phyloP scores from a whole-genome alignment of 129 eudicot genomes.

The Lonicera japonica region DNA sequence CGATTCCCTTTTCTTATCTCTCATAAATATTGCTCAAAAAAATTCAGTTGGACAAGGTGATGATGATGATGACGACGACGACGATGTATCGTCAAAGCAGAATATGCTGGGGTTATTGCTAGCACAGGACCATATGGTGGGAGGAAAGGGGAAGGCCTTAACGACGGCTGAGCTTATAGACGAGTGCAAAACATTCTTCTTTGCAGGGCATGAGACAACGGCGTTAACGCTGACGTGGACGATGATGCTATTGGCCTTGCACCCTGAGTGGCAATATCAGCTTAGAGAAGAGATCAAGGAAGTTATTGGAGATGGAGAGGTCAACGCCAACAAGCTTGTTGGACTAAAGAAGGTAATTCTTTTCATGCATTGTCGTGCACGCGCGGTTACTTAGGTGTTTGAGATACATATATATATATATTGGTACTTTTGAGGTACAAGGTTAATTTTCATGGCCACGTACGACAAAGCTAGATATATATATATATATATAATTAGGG shows the following conservation, averaged over 20 bases:
- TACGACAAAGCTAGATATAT: too few species aligned
- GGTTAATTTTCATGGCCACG: too few species aligned
- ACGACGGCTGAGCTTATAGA: constrained; percentile 70
- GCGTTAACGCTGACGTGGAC: constrained; percentile 90
- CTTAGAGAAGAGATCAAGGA: constrained; percentile 68
- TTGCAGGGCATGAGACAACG: constrained; percentile 91
- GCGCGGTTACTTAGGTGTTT: background rate
- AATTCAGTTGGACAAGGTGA: constrained; percentile 13
- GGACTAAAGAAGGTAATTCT: constrained; percentile 78
- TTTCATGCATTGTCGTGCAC: background rate
- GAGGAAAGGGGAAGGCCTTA: constrained; percentile 28
- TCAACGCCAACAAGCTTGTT: constrained; percentile 68
- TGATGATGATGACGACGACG: too few species aligned
- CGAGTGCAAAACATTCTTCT: constrained; percentile 93
- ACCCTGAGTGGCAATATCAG: constrained; percentile 78
- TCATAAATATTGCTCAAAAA: constrained; percentile 42
- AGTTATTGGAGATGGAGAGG: constrained; percentile 63
- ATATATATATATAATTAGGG: too few species aligned
- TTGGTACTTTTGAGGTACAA: too few species aligned
- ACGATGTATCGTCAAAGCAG: constrained; percentile 21
- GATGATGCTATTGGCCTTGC: constrained; percentile 55
- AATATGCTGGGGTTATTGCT: constrained; percentile 69
- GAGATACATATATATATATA: too few species aligned
- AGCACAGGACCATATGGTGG: constrained; percentile 30
- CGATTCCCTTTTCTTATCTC: constrained; percentile 44